A percentile compares a stretch with the other conserved stretches of the same genome.
phyloP scores from a whole-genome alignment of 2,329 filamentous ascomycete genomes.

The Ceratocystis eucalypticola region DNA sequence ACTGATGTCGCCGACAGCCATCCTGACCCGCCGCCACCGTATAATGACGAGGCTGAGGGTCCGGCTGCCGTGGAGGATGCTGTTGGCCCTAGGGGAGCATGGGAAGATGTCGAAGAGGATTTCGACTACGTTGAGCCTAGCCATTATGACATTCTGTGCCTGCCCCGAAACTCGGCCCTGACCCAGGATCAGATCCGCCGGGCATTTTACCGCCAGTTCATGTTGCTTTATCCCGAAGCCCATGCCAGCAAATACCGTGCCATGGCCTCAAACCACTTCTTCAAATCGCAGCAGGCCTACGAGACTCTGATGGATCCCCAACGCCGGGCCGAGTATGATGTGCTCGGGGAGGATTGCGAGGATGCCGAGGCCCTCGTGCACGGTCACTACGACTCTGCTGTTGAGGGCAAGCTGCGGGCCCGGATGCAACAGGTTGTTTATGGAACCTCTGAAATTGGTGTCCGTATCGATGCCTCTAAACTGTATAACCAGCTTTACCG shows the following conservation, averaged over 20 bases:
- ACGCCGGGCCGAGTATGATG: slow-evolving; percentile 32
- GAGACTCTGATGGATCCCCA: slow-evolving; percentile 35
- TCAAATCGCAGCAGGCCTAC: slow-evolving; percentile 32
- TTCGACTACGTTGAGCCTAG: slow-evolving; percentile 24
- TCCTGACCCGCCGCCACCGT: slow-evolving; percentile 14
- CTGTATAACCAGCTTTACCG: slow-evolving; percentile 14
- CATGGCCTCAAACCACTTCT: slow-evolving; percentile 31
- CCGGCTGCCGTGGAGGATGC: slow-evolving; percentile 14
- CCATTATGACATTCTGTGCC: slow-evolving; percentile 35
- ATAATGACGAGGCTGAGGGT: slow-evolving; percentile 21
- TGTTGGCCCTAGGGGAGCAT: slow-evolving; percentile 9
- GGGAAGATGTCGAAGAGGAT: slow-evolving; percentile 19
- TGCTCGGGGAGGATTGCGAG: slow-evolving; percentile 20
- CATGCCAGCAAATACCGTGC: slow-evolving; percentile 30
- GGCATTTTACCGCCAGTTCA: slow-evolving; percentile 34
- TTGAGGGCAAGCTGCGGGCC: slow-evolving; percentile 20
- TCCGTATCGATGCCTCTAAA: slow-evolving; percentile 27
- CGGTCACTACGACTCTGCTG: slow-evolving; percentile 20
- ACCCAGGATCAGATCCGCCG: slow-evolving; percentile 29
- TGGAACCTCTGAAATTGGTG: slow-evolving; percentile 26
- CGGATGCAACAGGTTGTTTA: slow-evolving; percentile 21
- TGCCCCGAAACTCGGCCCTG: slow-evolving; percentile 27
- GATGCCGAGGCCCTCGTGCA: slow-evolving; percentile 19
- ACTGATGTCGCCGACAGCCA: slow-evolving; percentile 16
- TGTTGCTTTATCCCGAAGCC: slow-evolving; percentile 32